A percentile compares a stretch with the other conserved stretches of the same genome.
Conservation (phyloP, 495 filamentous ascomycete species). For the Entonaema liquescens region DNA sequence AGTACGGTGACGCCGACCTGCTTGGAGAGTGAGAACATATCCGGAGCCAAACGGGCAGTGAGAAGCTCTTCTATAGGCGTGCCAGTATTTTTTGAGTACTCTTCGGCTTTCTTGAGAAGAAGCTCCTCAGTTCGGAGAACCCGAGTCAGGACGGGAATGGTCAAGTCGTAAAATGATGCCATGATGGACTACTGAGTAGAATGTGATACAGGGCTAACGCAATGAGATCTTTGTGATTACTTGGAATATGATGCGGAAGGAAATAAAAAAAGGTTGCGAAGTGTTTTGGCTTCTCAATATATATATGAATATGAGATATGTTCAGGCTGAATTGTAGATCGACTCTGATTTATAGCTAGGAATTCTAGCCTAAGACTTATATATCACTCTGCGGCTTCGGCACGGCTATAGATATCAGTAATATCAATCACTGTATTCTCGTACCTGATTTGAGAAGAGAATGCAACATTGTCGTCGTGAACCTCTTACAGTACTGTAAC, state of each 20-base stretch:
- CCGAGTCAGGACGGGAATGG: constrained; percentile 42
- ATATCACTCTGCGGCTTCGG: not conserved
- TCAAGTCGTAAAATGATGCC: constrained; percentile 45
- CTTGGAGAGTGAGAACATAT: constrained; percentile 60
- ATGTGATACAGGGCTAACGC: not conserved
- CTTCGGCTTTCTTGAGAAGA: constrained; percentile 45
- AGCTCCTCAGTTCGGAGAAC: constrained; percentile 40
- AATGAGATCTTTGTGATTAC: not conserved
- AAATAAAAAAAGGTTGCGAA: not conserved
- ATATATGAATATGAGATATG: not conserved
- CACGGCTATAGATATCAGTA: not conserved
- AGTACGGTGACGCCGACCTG: constrained; percentile 54
- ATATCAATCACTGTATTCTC: not conserved
- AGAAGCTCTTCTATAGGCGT: constrained; percentile 32
- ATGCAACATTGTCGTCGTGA: not conserved
- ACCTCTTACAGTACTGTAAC: not conserved
- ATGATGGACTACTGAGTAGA: constrained; percentile 14
- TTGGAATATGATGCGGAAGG: not conserved
- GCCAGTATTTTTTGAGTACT: constrained; percentile 31
- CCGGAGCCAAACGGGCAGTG: constrained; percentile 44
- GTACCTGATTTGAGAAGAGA: not conserved
- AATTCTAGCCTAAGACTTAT: not conserved
- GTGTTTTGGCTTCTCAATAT: not conserved
- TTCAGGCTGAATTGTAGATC: not conserved
- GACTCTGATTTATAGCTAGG: not conserved